Percentiles rank a stretch among this genome's conserved stretches.
Evolutionary conservation across 495 filamentous ascomycete genomes (phyloP).

Genomic region (Zalerion maritima): DNA sequence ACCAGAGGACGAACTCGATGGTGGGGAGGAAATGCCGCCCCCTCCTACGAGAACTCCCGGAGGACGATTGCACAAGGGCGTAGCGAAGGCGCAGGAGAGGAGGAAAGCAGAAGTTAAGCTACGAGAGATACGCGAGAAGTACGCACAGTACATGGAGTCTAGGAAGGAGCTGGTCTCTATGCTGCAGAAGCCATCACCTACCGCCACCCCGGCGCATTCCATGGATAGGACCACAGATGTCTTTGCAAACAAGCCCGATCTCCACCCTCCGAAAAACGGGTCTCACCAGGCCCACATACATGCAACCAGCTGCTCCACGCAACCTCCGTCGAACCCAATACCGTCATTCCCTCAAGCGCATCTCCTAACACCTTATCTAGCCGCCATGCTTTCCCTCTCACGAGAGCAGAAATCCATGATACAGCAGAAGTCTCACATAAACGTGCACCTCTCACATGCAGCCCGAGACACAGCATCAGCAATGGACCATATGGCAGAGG

Average conservation of each 20-base stretch:
- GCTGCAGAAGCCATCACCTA: constrained; percentile 4
- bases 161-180: constrained; percentile 28
- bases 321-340: constrained; percentile 6
- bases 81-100: constrained; percentile 20
- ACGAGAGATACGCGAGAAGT: constrained; percentile 25
- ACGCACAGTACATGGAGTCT: constrained; percentile 27
- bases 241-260: constrained; percentile 8
- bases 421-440: constrained; percentile 49
- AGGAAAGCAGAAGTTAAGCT: constrained; percentile 30
- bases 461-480: constrained; percentile 39
- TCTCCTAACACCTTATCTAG: constrained; percentile 40
- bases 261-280: constrained; percentile 16
- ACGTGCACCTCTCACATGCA: constrained; percentile 41
- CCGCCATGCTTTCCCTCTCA: constrained; percentile 38
- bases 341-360: constrained; percentile 9
- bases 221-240: constrained; percentile 16
- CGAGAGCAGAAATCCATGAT: constrained; percentile 47
- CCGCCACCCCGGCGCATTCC: constrained; percentile 9
- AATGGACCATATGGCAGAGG: constrained; percentile 47
- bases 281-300: constrained; percentile 8
- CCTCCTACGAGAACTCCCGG: too few species aligned
- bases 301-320: constrained; percentile 11
- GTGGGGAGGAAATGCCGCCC: too few species aligned
- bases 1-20: constrained; percentile 21
- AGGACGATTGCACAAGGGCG: too few species aligned